These are phyloP conservation scores for Aspergillus ruber DNA, from an alignment of 2,329 filamentous ascomycete genomes.

Conservation along the genomic window DNA sequence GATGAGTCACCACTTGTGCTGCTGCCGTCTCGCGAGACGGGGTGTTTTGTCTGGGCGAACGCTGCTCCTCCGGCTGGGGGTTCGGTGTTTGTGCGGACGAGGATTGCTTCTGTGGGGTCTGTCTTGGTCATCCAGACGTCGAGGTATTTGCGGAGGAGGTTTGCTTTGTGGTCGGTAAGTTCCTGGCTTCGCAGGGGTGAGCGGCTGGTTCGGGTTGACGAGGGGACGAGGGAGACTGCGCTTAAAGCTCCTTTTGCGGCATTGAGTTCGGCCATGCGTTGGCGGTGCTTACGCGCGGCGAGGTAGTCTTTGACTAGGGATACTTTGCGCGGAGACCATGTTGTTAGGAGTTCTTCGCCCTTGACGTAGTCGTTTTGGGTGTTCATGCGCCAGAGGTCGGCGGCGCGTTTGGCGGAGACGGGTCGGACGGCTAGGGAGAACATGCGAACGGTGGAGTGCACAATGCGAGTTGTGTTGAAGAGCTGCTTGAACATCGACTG, in stretches of 20 bases:
- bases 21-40: constrained; percentile 5
- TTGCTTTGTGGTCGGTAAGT: constrained; percentile 30
- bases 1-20: constrained; percentile 4
- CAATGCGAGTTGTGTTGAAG: constrained; percentile 77
- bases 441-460: constrained; percentile 78
- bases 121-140: constrained; percentile 38
- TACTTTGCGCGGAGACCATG: constrained; percentile 84
- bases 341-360: constrained; percentile 77
- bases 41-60: constrained; percentile 18
- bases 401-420: constrained; percentile 80
- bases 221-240: constrained; percentile 31
- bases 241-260: constrained; percentile 46
- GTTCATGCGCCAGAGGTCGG: constrained; percentile 93
- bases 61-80: constrained; percentile 34
- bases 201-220: constrained; percentile 27
- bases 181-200: constrained; percentile 31
- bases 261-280: constrained; percentile 72
- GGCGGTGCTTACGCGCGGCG: constrained; percentile 63
- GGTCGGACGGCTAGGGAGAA: constrained; percentile 84
- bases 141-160: constrained; percentile 37
- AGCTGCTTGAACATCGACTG: constrained; percentile 80
- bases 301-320: constrained; percentile 88
- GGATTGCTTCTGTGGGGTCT: constrained; percentile 37
- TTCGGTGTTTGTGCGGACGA: constrained; percentile 40
- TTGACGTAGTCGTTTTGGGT: constrained; percentile 94